These are phyloP conservation scores for Irpex lacteus DNA, from an alignment of 1,284 basidiomycete species.

Conservation along the genomic window DNA sequence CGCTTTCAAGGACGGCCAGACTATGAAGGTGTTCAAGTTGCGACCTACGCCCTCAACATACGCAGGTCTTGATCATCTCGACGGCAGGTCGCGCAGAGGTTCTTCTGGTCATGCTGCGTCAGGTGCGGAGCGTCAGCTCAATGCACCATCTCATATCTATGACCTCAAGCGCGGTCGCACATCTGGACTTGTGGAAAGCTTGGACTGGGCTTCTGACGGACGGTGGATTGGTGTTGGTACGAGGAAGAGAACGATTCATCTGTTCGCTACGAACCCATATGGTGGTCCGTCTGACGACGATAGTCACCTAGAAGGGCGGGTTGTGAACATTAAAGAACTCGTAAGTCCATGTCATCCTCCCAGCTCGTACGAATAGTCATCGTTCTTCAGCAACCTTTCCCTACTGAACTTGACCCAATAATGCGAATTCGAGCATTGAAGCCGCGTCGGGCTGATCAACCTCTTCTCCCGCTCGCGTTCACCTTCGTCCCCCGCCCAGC, in stretches of 20 bases:
- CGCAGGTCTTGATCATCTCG: background rate
- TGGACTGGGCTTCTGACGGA: conserved; percentile 61
- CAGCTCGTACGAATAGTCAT: background rate
- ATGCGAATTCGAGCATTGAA: conserved; percentile 49
- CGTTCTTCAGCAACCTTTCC: conserved; percentile 43
- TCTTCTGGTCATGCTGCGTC: background rate
- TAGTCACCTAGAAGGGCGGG: conserved; percentile 62
- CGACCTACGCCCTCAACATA: conserved; percentile 34
- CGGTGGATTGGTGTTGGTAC: conserved; percentile 73
- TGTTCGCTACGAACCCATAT: conserved; percentile 76
- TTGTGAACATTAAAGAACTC: conserved; percentile 50
- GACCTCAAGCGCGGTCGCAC: conserved; percentile 72
- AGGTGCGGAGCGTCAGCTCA: background rate
- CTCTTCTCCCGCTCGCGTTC: conserved; percentile 47
- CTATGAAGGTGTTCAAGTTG: conserved; percentile 54
- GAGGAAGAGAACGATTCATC: conserved; percentile 61
- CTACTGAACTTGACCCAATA: conserved; percentile 54
- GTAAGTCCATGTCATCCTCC: conserved; percentile 34
- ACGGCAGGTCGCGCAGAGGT: background rate
- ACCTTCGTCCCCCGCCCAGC: conserved; percentile 46
- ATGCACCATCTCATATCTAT: conserved; percentile 61
- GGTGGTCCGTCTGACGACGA: conserved; percentile 64
- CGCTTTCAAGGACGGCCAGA: conserved; percentile 59
- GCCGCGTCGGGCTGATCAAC: conserved; percentile 30
- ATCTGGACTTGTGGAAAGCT: conserved; percentile 55